These are phyloP conservation scores for Colletotrichum karsti DNA, from an alignment of 2,329 filamentous ascomycete genomes.

Conservation along the genomic window DNA sequence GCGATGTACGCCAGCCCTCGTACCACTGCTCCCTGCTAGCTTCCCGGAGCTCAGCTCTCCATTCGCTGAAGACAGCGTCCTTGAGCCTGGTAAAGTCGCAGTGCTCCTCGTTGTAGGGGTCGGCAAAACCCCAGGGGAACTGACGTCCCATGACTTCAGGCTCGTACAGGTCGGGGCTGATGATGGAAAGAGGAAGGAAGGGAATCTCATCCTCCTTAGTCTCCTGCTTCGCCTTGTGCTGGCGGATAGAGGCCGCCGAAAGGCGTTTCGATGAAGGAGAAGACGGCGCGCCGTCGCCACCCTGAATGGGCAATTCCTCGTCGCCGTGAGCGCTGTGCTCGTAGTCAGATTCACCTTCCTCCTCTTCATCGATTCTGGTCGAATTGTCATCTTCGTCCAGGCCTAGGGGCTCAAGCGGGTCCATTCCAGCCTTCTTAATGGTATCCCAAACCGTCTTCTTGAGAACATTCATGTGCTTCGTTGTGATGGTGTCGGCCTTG, in stretches of 20 bases:
- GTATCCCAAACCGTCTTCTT: constrained; percentile 92
- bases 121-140: constrained; percentile 97
- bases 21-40: constrained; percentile 94
- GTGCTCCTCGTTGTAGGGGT: constrained; percentile 89
- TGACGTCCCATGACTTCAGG: constrained; percentile 81
- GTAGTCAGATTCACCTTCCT: constrained; percentile 50
- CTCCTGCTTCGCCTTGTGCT: constrained; percentile 54
- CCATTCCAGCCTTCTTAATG: constrained; percentile 84
- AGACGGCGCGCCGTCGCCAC: constrained; percentile 36
- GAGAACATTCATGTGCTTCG: constrained; percentile 89
- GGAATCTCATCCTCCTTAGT: constrained; percentile 64
- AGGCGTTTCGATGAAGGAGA: constrained; percentile 52
- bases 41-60: constrained; percentile 90
- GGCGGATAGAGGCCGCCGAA: constrained; percentile 55
- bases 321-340: constrained; percentile 37
- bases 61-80: constrained; percentile 92
- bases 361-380: constrained; percentile 63
- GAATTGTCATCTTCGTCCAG: constrained; percentile 78
- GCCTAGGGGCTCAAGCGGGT: constrained; percentile 87
- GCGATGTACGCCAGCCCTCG: constrained; percentile 88
- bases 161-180: constrained; percentile 93
- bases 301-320: constrained; percentile 50
- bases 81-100: constrained; percentile 94
- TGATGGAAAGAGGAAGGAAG: constrained; percentile 88
- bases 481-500: constrained; percentile 97